Percentiles rank a stretch among this genome's conserved stretches.
Evolutionary conservation across 2,329 filamentous ascomycete genomes (phyloP).

Genomic region (Phialophora chinensis): DNA sequence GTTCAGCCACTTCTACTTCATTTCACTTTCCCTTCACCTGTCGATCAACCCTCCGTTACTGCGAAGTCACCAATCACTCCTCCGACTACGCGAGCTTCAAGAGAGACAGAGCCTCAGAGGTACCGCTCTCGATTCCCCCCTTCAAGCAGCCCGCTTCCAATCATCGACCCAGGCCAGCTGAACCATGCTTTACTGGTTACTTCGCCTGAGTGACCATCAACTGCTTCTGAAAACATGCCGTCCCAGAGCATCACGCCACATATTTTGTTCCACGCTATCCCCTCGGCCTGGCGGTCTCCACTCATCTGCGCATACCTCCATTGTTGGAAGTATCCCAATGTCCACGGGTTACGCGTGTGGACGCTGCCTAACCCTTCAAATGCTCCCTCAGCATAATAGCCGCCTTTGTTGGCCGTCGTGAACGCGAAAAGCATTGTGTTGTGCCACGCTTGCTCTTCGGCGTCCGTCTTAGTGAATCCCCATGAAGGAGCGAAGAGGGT

Average conservation of each 20-base stretch:
- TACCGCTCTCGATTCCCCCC: constrained; percentile 22
- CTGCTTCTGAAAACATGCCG: constrained; percentile 27
- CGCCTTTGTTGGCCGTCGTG: constrained; percentile 21
- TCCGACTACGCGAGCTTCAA: not conserved
- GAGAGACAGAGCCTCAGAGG: constrained; percentile 1
- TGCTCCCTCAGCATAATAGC: constrained; percentile 22
- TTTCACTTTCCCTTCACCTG: not conserved
- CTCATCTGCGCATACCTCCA: constrained; percentile 30
- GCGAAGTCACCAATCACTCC: not conserved
- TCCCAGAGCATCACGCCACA: constrained; percentile 28
- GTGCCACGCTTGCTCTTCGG: constrained; percentile 26
- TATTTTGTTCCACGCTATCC: constrained; percentile 22
- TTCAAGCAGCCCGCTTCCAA: constrained; percentile 23
- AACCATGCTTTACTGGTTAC: constrained; percentile 31
- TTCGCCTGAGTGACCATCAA: constrained; percentile 23
- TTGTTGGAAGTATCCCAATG: constrained; percentile 27
- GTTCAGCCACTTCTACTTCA: not conserved
- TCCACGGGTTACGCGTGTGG: constrained; percentile 27
- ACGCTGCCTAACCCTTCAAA: constrained; percentile 28
- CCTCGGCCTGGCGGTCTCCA: constrained; percentile 12
- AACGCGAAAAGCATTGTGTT: constrained; percentile 27
- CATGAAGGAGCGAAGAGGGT: constrained; percentile 23
- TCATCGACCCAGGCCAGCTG: constrained; percentile 30
- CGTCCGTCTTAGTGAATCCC: constrained; percentile 19
- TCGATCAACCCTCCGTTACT: not conserved